phyloP scores from a whole-genome alignment of 2,329 filamentous ascomycete species.

The Fusarium nematophilum region DNA sequence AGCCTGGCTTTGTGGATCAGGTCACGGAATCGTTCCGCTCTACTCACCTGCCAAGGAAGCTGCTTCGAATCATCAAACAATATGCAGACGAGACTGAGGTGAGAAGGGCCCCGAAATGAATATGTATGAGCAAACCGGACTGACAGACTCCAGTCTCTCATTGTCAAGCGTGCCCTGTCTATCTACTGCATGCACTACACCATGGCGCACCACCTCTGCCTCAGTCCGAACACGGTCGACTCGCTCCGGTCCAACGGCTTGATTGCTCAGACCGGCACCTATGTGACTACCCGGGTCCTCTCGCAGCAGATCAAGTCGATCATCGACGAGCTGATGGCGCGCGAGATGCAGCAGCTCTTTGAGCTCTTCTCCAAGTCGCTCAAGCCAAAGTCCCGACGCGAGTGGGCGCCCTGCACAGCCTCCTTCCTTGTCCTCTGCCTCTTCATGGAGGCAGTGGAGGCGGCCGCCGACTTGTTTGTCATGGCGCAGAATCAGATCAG shows the following conservation, averaged over 20 bases:
- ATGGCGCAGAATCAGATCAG: slow-evolving; percentile 63
- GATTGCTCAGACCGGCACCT: slow-evolving; percentile 56
- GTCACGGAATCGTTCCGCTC: slow-evolving; percentile 60
- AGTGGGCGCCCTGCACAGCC: slow-evolving; percentile 68
- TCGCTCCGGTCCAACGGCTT: slow-evolving; percentile 55
- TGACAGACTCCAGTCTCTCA: slow-evolving; percentile 51
- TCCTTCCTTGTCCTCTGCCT: slow-evolving; percentile 68
- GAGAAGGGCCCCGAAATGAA: slow-evolving; percentile 37
- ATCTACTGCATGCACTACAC: slow-evolving; percentile 69
- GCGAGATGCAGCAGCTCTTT: slow-evolving; percentile 64
- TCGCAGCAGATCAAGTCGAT: slow-evolving; percentile 67
- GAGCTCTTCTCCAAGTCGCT: slow-evolving; percentile 64
- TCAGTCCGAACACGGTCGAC: slow-evolving; percentile 58
- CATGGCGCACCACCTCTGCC: slow-evolving; percentile 65
- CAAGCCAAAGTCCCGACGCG: slow-evolving; percentile 63
- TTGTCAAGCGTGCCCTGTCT: slow-evolving; percentile 64
- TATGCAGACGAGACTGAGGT: slow-evolving; percentile 60
- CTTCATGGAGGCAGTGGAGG: slow-evolving; percentile 69
- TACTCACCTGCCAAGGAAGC: slow-evolving; percentile 58
- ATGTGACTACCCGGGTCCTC: slow-evolving; percentile 64
- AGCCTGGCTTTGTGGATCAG: slow-evolving; percentile 61
- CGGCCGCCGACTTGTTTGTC: slow-evolving; percentile 63
- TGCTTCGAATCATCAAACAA: slow-evolving; percentile 60
- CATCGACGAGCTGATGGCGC: slow-evolving; percentile 65
- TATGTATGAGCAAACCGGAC: slow-evolving; percentile 18